Evolutionary conservation across 2,329 filamentous ascomycete species (phyloP).

Genomic region (Metarhizium rileyi): DNA sequence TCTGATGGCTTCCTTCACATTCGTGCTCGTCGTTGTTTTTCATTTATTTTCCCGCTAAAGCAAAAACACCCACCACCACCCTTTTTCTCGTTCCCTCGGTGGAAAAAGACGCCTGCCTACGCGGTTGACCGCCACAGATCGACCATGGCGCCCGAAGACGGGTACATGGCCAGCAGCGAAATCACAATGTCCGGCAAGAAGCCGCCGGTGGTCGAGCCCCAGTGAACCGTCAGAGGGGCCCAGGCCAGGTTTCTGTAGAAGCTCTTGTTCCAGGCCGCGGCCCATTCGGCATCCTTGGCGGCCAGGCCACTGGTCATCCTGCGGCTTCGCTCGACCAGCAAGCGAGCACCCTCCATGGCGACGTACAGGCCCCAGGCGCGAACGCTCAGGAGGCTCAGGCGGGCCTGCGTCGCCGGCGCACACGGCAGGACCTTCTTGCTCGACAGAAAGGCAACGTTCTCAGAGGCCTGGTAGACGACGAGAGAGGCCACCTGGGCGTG

Average conservation of each 20-base stretch:
- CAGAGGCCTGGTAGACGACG: constrained; percentile 64
- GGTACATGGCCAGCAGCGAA: constrained; percentile 33
- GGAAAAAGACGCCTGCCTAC: background rate
- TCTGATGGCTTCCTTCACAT: too few relatives aligned
- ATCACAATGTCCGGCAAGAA: constrained; percentile 31
- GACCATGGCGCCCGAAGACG: constrained; percentile 34
- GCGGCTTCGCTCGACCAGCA: constrained; percentile 40
- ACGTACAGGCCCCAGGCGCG: constrained; percentile 76
- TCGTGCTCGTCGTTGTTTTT: too few relatives aligned
- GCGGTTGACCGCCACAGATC: constrained; percentile 34
- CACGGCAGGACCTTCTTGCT: constrained; percentile 60
- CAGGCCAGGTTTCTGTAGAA: constrained; percentile 63
- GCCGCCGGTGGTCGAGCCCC: constrained; percentile 58
- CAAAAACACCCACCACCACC: background rate
- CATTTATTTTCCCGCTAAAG: too few relatives aligned
- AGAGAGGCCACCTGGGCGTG: constrained; percentile 61
- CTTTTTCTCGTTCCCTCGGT: background rate
- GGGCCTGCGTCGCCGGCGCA: constrained; percentile 44
- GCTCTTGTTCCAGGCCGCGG: constrained; percentile 50
- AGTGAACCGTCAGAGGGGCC: constrained; percentile 77
- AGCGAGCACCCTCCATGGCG: constrained; percentile 60
- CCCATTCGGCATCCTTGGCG: constrained; percentile 31
- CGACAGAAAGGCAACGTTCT: constrained; percentile 74
- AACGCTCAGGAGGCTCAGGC: constrained; percentile 61
- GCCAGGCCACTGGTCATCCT: constrained; percentile 24